Percentiles rank a stretch among this genome's conserved stretches.
phyloP scores from a whole-genome alignment of 768 basidiomycete species.

The Pleurotus ostreatus region DNA sequence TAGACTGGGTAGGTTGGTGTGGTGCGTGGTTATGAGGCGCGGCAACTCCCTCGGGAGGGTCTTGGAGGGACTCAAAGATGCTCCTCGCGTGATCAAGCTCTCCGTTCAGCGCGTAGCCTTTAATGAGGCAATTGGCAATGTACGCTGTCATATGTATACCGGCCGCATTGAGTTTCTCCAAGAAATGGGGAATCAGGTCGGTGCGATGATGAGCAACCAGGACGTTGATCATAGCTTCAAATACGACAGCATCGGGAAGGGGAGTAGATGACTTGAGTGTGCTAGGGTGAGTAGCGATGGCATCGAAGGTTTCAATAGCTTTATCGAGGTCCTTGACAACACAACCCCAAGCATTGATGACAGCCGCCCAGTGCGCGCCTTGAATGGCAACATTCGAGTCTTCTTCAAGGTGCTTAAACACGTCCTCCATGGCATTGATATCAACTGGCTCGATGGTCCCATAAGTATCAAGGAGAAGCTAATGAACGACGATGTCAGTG shows the following conservation, averaged over 20 bases:
- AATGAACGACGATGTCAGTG: slow-evolving; percentile 8
- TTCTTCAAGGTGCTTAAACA: slow-evolving; percentile 56
- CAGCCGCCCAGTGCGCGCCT: slow-evolving; percentile 61
- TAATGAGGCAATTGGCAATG: slow-evolving; percentile 84
- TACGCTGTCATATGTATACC: slow-evolving; percentile 92
- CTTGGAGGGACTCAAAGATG: slow-evolving; percentile 77
- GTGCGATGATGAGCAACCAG: slow-evolving; percentile 73
- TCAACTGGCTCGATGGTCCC: slow-evolving; percentile 84
- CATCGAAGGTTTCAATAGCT: slow-evolving; percentile 75
- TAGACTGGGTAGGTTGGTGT: slow-evolving; percentile 43
- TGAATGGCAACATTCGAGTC: slow-evolving; percentile 40
- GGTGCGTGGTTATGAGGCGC: slow-evolving; percentile 85
- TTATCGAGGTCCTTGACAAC: slow-evolving; percentile 71
- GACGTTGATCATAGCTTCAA: slow-evolving; percentile 88
- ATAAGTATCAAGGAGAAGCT: slow-evolving; percentile 89
- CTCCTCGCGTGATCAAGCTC: slow-evolving; percentile 67
- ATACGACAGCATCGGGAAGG: slow-evolving; percentile 78
- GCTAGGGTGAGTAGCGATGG: slow-evolving; percentile 45
- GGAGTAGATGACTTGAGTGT: slow-evolving; percentile 34
- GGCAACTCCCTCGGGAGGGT: slow-evolving; percentile 81
- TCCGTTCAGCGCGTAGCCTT: slow-evolving; percentile 63
- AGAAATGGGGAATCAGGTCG: slow-evolving; percentile 71
- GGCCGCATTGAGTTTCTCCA: slow-evolving; percentile 52
- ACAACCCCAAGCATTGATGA: slow-evolving; percentile 89
- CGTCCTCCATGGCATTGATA: slow-evolving; percentile 60